Evolutionary conservation across 2,329 filamentous ascomycete species (phyloP).

Genomic region (Xylaria sp.): DNA sequence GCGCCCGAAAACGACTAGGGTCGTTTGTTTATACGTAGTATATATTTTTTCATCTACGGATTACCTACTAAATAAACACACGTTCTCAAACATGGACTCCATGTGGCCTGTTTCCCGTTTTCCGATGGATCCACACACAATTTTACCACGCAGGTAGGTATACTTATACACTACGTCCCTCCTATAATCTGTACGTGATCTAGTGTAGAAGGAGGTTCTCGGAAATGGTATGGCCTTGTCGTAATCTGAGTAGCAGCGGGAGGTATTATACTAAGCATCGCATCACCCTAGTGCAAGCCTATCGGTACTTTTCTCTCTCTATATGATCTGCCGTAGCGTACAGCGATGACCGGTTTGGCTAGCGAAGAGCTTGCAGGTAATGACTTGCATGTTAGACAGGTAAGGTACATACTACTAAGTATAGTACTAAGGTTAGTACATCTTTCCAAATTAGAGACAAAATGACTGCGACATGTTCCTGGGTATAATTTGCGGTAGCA

Average conservation of each 20-base stretch:
- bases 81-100: constrained; percentile 13
- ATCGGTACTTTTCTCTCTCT: neutral
- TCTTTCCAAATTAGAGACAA: constrained; percentile 13
- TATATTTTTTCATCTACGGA: no score
- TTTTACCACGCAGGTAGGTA: neutral
- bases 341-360: constrained; percentile 12
- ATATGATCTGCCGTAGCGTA: constrained; percentile 16
- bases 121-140: neutral
- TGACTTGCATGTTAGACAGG: constrained; percentile 30
- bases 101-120: neutral
- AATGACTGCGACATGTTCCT: constrained; percentile 33
- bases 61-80: no score
- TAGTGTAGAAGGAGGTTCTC: no score
- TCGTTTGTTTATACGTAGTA: no score
- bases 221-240: no score
- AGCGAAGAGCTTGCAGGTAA: constrained; percentile 20
- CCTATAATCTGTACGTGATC: neutral
- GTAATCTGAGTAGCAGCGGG: no score
- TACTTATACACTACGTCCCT: neutral
- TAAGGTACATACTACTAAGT: neutral
- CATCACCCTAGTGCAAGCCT: neutral
- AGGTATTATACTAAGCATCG: no score
- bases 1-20: neutral
- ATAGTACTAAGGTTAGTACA: neutral
- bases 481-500: constrained; percentile 11